Base-by-base conservation (phyloP, 2,329 filamentous ascomycete genomes). In the Aspergillus unguis region DNA sequence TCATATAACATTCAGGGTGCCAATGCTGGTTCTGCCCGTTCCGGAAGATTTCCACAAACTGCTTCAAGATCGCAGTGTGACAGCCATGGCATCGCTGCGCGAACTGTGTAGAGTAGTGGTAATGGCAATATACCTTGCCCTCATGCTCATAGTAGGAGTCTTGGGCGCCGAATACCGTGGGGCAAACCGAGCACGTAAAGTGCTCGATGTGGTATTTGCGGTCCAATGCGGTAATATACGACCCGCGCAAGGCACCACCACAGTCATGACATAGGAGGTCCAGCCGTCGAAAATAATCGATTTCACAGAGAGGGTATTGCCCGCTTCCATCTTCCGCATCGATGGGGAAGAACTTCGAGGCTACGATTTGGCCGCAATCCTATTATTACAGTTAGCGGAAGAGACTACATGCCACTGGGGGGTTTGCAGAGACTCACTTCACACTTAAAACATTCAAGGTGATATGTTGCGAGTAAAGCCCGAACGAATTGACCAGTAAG, bases 1-100 rank as follows among this genome's bases (percentile, higher is more conserved):
- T 99, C 94, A 99, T 99, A 74, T 99, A 99, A 73, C 94, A 99
- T 73, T 99, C 94, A 2, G 94, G 94, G 69, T 99, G 94, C 94
- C 94, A 99, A 70, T 99, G 94, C 67, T 99, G 94, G 68, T 97
- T 96, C 69, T 96, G 89, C 2, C 92, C 92, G 71, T 97, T 97
- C 62, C 94, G 87, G 74, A 92, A 99, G 56, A 99, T 97, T 72
- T 99, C 94, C 56, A 99, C 94, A 70, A 99, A 99, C 71, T 99
- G 94, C 76, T 99, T 99, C 40, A 99, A 79, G 58, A 99, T 99
- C 48, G 94, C 90, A 2, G 92, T 96, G 66, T 96, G 91, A 66
- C 94, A 99, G 59, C 94, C 94, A 70, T 95, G 96, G 71, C 94
- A 99, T 51, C 90, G 83, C 69, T 97, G 92, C 33, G 94, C 94